Conservation (phyloP, 1,284 basidiomycete species). For the Pseudozyma thailandica region DNA sequence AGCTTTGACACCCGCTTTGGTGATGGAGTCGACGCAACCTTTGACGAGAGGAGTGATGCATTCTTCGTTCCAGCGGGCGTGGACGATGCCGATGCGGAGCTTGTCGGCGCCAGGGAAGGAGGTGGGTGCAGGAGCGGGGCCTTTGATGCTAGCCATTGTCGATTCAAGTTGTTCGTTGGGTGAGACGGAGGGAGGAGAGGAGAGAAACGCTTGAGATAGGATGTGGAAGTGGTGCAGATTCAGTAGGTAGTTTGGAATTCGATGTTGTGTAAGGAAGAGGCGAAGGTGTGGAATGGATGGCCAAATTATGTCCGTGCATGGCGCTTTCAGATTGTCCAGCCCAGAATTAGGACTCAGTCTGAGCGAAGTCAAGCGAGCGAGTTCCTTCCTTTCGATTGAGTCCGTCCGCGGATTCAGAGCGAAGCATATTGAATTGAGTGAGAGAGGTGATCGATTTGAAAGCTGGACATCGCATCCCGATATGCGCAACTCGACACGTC, state of each 20-base stretch:
- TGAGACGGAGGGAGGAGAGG: no score
- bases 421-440: neutral
- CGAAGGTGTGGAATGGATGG: neutral
- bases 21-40: slow-evolving; percentile 81
- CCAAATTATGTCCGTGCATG: slow-evolving; percentile 3
- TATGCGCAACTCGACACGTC: no score
- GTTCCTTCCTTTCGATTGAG: neutral
- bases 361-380: no score
- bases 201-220: no score
- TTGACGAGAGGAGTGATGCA: slow-evolving; percentile 85
- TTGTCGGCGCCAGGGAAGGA: slow-evolving; percentile 59
- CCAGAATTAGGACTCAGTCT: neutral
- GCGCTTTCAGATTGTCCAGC: neutral
- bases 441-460: slow-evolving; percentile 6
- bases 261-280: no score
- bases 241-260: no score
- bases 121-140: slow-evolving; percentile 61
- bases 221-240: no score
- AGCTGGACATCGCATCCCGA: slow-evolving; percentile 1
- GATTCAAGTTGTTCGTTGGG: neutral
- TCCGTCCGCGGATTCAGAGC: slow-evolving; percentile 22
- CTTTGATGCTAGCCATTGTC: slow-evolving; percentile 59
- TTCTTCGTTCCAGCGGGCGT: slow-evolving; percentile 79
- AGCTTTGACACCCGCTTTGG: slow-evolving; percentile 84
- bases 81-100: slow-evolving; percentile 66